Evolutionary conservation across 1,284 basidiomycete genomes (phyloP), one percentile per base, ranked within the genome.

Genomic region (Stygiomarasmius scandens): DNA sequence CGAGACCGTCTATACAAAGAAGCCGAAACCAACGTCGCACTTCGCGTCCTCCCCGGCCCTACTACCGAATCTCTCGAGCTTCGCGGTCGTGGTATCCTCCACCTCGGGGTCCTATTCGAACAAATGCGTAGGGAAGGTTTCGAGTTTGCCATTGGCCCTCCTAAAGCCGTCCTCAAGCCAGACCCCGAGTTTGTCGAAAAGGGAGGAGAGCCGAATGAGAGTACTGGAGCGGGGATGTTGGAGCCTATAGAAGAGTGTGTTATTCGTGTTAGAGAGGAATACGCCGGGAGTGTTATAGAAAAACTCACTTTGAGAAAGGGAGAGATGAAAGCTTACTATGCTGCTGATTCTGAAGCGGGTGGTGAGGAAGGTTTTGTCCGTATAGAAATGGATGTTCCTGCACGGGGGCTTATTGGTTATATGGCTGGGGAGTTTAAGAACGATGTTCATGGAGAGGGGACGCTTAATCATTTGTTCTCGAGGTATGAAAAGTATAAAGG

Each of bases 391-490:
- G 75, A 79, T 29, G 72, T 79, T 20, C 77, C 78, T 29, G 73
- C 77, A 3, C 61, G 77, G 22, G 77, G 77, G 0, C 65, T 80
- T 34, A 78, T 80, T 67, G 77, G 77, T 2, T 80, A 79, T 57
- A 76, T 80, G 74, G 74, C 78, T 44, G 77, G 77, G 27, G 78
- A 80, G 61, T 79, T 80, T 57, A 76, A 75, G 63, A 79, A 79
- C 49, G 77, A 80, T 60, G 77, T 78, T 45, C 77, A 79, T 64
- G 77, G 77, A 19, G 72, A 79, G 64, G 77, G 78, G 75, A 77
- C 77, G 16, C 74, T 80, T 55, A 79, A 78, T 58, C 78, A 80
- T 58, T 78, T 77, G 19, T 80, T 80, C 69, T 78, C 79, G 58
- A 76, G 65, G 1, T 79, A 79, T 52, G 74, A 76, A 52, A 70